Evolutionary conservation across 768 basidiomycete species (phyloP).

Genomic region (Termitomyces heimii): DNA sequence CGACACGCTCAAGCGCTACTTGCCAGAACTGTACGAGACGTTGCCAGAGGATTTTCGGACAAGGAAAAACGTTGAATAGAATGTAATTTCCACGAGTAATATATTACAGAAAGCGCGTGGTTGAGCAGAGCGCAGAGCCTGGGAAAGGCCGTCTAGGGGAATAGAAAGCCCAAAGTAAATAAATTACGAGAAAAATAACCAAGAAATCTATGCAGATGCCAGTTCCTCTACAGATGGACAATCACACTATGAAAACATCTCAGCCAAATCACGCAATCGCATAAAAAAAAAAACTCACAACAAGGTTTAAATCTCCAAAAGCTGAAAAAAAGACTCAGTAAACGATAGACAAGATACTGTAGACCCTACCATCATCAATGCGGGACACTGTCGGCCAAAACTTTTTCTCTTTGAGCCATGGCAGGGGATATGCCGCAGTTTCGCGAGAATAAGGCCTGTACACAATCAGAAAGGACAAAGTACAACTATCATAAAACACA

Average conservation of each 20-base stretch:
- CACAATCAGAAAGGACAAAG: slow-evolving; percentile 7
- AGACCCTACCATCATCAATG: slow-evolving; percentile 80
- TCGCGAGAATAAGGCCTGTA: slow-evolving; percentile 83
- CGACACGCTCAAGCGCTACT: slow-evolving; percentile 33
- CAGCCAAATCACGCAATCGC: too few species aligned
- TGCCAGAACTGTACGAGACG: slow-evolving; percentile 32
- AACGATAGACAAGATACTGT: not conserved
- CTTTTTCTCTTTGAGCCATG: slow-evolving; percentile 81
- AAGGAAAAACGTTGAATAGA: not conserved
- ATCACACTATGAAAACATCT: slow-evolving; percentile 63
- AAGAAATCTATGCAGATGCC: slow-evolving; percentile 28
- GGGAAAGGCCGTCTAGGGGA: slow-evolving; percentile 43
- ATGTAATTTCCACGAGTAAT: not conserved
- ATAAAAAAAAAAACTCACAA: slow-evolving; percentile 51
- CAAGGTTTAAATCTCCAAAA: slow-evolving; percentile 88
- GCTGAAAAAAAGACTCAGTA: slow-evolving; percentile 35
- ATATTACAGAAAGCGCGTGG: slow-evolving; percentile 39
- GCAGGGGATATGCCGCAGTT: slow-evolving; percentile 84
- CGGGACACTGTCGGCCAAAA: slow-evolving; percentile 95
- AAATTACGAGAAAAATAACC: not conserved
- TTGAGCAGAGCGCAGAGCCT: slow-evolving; percentile 58
- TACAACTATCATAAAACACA: slow-evolving; percentile 25
- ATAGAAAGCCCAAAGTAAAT: slow-evolving; percentile 30
- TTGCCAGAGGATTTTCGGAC: slow-evolving; percentile 20
- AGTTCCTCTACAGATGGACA: slow-evolving; percentile 83